Conservation (phyloP, 23 red algal species). For the Agarophyton chilense region DNA sequence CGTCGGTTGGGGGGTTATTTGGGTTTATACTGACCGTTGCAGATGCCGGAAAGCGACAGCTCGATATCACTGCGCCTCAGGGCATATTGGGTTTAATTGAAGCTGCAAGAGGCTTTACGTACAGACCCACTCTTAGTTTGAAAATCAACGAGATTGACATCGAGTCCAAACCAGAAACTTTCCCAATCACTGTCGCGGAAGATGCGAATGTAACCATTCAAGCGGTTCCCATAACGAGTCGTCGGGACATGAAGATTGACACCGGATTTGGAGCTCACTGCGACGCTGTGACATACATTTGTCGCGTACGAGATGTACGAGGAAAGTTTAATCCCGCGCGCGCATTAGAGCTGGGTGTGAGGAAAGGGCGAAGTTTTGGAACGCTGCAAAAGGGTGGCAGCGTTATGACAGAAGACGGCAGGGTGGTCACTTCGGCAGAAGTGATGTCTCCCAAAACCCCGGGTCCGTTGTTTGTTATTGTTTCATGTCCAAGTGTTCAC, state of each 20-base stretch:
- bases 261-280: conserved; percentile 22
- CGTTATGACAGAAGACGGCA: conserved; percentile 69
- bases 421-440: conserved; percentile 52
- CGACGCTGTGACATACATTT: conserved; percentile 61
- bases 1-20: conserved; percentile 79
- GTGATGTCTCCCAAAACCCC: conserved; percentile 87
- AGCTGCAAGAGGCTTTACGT: conserved; percentile 64
- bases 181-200: conserved; percentile 27
- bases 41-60: conserved; percentile 74
- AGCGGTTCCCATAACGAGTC: conserved; percentile 53
- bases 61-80: conserved; percentile 65
- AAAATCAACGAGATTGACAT: conserved; percentile 58
- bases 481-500: conserved; percentile 66
- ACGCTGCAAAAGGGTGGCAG: conserved; percentile 68
- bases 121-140: conserved; percentile 61
- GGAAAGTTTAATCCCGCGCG: conserved; percentile 86
- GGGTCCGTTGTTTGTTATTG: conserved; percentile 76
- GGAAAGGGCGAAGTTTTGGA: conserved; percentile 72
- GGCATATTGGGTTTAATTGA: conserved; percentile 62
- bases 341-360: conserved; percentile 76
- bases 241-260: conserved; percentile 42
- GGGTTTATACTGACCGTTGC: conserved; percentile 82
- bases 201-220: conserved; percentile 66
- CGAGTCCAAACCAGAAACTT: not conserved
- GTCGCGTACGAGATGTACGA: conserved; percentile 44